These are phyloP conservation scores for Rhodofomes roseus DNA, from an alignment of 1,284 basidiomycete genomes.

Conservation along the genomic window DNA sequence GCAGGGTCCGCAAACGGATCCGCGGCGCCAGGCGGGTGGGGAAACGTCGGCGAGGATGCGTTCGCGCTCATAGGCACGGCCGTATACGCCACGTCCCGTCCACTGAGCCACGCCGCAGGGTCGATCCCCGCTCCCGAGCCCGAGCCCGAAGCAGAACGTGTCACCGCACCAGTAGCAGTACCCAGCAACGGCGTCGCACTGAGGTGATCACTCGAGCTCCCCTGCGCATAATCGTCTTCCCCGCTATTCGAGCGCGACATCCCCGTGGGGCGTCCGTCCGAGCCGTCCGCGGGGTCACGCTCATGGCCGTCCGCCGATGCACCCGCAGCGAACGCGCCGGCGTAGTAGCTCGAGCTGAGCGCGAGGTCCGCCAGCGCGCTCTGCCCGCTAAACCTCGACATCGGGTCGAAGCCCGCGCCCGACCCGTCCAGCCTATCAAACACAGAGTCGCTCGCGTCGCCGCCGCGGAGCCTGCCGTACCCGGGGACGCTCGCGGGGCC, in stretches of 20 bases:
- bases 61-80: neutral
- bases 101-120: constrained; percentile 23
- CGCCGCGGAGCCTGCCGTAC: constrained; percentile 16
- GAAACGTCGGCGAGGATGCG: neutral
- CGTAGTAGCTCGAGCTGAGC: constrained; percentile 1
- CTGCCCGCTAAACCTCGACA: neutral
- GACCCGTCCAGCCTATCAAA: neutral
- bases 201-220: neutral
- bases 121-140: constrained; percentile 13
- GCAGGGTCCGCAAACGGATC: neutral
- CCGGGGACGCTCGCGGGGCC: constrained; percentile 8
- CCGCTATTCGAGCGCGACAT: neutral
- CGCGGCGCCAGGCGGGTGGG: neutral
- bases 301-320: neutral
- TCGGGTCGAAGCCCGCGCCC: neutral
- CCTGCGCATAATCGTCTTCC: neutral
- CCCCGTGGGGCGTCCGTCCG: neutral
- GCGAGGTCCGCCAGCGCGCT: constrained; percentile 7
- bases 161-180: neutral
- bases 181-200: neutral
- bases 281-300: neutral
- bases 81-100: constrained; percentile 12
- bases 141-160: constrained; percentile 5
- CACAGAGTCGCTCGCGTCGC: constrained; percentile 7
- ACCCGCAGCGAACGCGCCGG: neutral